Percentiles rank a stretch among this genome's conserved stretches.
Conservation (phyloP, 164 flowering plant species). For the Pachysandra terminalis region DNA sequence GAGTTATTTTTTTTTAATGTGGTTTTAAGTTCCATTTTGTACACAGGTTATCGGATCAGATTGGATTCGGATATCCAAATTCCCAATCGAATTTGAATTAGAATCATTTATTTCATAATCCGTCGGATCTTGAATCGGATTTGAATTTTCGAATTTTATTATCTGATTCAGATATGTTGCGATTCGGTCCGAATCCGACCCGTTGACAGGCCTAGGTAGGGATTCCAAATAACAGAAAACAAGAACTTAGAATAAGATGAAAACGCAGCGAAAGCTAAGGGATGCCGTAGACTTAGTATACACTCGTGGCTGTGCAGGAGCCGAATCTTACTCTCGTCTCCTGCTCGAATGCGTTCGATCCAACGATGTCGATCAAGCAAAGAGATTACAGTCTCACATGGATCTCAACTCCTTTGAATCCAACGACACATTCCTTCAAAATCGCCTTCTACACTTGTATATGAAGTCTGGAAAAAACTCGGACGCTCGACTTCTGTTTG, state of each 20-base stretch:
- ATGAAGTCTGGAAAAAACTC: conserved; percentile 25
- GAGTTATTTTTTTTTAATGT: too few relatives aligned
- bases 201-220: too few relatives aligned
- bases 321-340: conserved; percentile 34
- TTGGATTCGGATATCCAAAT: too few relatives aligned
- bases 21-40: too few relatives aligned
- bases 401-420: conserved; percentile 23
- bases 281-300: conserved; percentile 26
- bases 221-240: too few relatives aligned
- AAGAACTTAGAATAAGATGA: conserved; percentile 9
- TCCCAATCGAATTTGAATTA: too few relatives aligned
- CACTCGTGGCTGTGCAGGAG: conserved; percentile 18
- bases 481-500: conserved; percentile 19
- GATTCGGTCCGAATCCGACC: too few relatives aligned
- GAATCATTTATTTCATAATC: too few relatives aligned
- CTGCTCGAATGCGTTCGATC: conserved; percentile 35
- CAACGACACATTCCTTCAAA: conserved; percentile 26
- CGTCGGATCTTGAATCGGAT: too few relatives aligned
- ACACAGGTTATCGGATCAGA: too few relatives aligned
- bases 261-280: conserved; percentile 17
- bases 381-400: conserved; percentile 38
- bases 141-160: too few relatives aligned
- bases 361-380: conserved; percentile 31
- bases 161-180: too few relatives aligned
- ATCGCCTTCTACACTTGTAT: conserved; percentile 37